Evolutionary conservation across 768 basidiomycete species (phyloP), one percentile per base, ranked within the genome.

Genomic region (Xerocomellus amylosporus): DNA sequence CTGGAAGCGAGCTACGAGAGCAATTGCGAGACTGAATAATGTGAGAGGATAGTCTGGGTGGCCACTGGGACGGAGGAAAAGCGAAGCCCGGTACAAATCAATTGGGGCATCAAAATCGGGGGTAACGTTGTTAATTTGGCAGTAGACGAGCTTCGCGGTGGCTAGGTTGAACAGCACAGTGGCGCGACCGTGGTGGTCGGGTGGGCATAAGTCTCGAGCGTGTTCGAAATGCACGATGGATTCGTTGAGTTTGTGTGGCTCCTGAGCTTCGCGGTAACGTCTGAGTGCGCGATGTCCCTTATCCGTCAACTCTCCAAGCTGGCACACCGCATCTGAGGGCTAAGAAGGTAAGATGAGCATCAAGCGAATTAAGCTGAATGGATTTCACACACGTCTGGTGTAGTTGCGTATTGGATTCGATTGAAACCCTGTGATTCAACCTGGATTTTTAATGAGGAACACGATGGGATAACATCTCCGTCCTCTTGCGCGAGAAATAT

Each of bases 211-310:
- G 3, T 41, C 52, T 20, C 60, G 56, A 28, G 55, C 66, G 8
- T 48, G 34, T 20, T 51, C 46, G 24, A 62, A 44, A 8, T 46
- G 26, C 14, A 1, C 10, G 30, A 70, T 62, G 14, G 64, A 60
- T 31, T 63, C 50, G 10, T 66, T 48, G 37, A 70, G 47, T 46
- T 61, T 48, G n/a, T 13, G 37, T 26, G 30, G 14, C 6, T 54
- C 15, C 34, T 17, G 15, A 22, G 15, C 20, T 44, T 42, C 12
- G 15, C 49, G 43, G 3, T 15, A 14, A 15, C 6, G 14, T 2
- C 5, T 15, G 33, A 14, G 14, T 2, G 33, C 14, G 4, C 14
- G 33, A 34, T 34, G 14, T 7, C 33, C 33, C 33, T 15, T 14
- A 34, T 34, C 14, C 14, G 33, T 34, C 31, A 33, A 33, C 10